phyloP scores from a whole-genome alignment of 805 yeast genomes.

The Priceomyces melissophilus region DNA sequence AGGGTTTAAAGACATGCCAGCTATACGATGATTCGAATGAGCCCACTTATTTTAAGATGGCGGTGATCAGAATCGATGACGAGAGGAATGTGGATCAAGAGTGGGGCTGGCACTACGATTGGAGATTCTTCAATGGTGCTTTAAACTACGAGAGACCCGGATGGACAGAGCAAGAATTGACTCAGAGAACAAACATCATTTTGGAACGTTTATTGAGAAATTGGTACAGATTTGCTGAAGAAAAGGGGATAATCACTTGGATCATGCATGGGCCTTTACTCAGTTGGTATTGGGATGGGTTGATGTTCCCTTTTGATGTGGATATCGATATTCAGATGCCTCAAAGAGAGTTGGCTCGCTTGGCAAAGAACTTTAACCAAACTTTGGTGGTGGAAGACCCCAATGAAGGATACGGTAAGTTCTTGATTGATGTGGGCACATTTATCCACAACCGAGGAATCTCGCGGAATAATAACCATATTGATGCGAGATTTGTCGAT shows the following conservation, averaged over 20 bases:
- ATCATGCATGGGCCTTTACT: conserved; percentile 26
- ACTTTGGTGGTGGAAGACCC: conserved; percentile 31
- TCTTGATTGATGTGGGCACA: conserved; percentile 26
- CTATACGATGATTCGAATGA: conserved; percentile 19
- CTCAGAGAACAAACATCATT: conserved; percentile 16
- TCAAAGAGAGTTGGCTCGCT: conserved; percentile 15
- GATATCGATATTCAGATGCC: conserved; percentile 31
- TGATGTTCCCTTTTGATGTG: conserved; percentile 25
- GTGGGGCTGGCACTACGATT: conserved; percentile 55
- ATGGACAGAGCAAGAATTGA: conserved; percentile 24
- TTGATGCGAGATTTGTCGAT: conserved; percentile 54
- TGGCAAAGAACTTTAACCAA: conserved; percentile 22
- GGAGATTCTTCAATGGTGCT: conserved; percentile 57
- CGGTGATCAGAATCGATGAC: conserved; percentile 23
- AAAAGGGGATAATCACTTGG: conserved; percentile 24
- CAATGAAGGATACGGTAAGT: conserved; percentile 23
- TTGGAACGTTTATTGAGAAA: conserved; percentile 22
- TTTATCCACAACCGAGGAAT: conserved; percentile 24
- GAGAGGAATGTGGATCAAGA: conserved; percentile 34
- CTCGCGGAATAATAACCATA: conserved; percentile 20
- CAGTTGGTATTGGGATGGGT: conserved; percentile 31
- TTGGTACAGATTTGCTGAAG: conserved; percentile 23
- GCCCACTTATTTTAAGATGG: conserved; percentile 37
- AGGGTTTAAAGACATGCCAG: conserved; percentile 17
- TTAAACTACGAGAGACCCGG: conserved; percentile 40